These are phyloP conservation scores for Trypanosoma platydactyli DNA, from an alignment of 208 protist genomes.

Conservation along the genomic window DNA sequence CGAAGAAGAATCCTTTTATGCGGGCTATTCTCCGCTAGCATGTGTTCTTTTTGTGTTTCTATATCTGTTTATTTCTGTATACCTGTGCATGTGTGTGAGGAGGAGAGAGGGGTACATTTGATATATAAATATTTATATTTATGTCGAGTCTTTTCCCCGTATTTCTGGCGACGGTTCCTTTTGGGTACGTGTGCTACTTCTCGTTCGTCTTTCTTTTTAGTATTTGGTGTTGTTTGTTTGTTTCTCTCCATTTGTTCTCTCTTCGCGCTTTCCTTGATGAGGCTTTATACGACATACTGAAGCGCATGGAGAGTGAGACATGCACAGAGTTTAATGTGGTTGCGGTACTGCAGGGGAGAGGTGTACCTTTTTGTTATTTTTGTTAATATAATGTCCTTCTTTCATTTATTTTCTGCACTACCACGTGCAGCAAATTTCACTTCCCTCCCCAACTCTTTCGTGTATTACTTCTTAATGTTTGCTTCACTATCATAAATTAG, in stretches of 20 bases:
- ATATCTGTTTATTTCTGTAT: not conserved
- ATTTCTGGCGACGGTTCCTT: not conserved
- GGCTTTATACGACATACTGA: not conserved
- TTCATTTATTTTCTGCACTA: not conserved
- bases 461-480: constrained; percentile 14
- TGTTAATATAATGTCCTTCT: constrained; percentile 10
- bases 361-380: constrained; percentile 13
- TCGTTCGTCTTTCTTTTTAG: not conserved
- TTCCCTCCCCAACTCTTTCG: constrained; percentile 13
- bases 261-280: too few relatives aligned
- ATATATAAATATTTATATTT: constrained; percentile 10
- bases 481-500: not conserved
- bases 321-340: not conserved
- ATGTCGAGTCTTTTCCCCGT: not conserved
- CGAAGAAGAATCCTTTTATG: not conserved
- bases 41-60: not conserved
- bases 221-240: not conserved
- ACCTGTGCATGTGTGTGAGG: not conserved
- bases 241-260: constrained; percentile 24
- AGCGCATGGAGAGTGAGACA: not conserved
- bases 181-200: not conserved
- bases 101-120: too few relatives aligned
- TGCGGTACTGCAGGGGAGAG: not conserved
- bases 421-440: not conserved
- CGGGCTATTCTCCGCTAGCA: not conserved